Conservation (phyloP, 306 rosid species). For the Cucurbita pepo region DNA sequence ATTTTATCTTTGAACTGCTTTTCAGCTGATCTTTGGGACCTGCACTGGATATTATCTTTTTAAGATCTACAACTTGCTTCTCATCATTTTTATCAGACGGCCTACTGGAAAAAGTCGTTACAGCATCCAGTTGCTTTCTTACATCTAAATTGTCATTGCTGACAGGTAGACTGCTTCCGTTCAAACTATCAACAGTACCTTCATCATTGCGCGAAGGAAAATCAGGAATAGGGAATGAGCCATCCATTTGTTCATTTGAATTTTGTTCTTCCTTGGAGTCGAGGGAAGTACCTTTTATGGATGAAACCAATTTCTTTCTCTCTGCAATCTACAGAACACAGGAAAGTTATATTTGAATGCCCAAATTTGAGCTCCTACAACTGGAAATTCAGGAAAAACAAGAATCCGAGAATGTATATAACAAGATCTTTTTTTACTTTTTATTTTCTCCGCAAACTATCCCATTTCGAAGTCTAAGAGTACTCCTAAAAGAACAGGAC, state of each 20-base stretch:
- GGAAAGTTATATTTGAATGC: background rate
- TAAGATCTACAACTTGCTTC: conserved; percentile 16
- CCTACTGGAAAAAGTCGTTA: conserved; percentile 10
- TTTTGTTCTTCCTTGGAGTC: conserved; percentile 20
- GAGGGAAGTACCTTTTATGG: conserved; percentile 28
- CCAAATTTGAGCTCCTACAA: background rate
- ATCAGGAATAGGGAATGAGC: conserved; percentile 12
- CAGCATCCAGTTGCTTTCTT: conserved; percentile 23
- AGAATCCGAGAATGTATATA: background rate
- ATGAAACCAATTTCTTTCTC: conserved; percentile 53
- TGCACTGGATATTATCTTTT: conserved; percentile 8
- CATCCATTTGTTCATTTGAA: conserved; percentile 24
- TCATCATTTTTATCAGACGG: conserved; percentile 13
- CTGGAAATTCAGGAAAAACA: background rate
- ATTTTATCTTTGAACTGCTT: background rate
- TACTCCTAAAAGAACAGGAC: background rate
- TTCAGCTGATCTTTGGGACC: background rate
- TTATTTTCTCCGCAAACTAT: background rate
- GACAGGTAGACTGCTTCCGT: conserved; percentile 17
- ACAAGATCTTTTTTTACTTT: background rate
- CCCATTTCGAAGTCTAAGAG: background rate
- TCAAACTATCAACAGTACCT: conserved; percentile 18
- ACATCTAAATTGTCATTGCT: conserved; percentile 16
- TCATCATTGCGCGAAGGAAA: conserved; percentile 8
- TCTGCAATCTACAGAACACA: conserved; percentile 57